Percentiles rank a stretch among this genome's conserved stretches.
Conservation (phyloP, 2,329 filamentous ascomycete species). For the Diaporthe helianthi region DNA sequence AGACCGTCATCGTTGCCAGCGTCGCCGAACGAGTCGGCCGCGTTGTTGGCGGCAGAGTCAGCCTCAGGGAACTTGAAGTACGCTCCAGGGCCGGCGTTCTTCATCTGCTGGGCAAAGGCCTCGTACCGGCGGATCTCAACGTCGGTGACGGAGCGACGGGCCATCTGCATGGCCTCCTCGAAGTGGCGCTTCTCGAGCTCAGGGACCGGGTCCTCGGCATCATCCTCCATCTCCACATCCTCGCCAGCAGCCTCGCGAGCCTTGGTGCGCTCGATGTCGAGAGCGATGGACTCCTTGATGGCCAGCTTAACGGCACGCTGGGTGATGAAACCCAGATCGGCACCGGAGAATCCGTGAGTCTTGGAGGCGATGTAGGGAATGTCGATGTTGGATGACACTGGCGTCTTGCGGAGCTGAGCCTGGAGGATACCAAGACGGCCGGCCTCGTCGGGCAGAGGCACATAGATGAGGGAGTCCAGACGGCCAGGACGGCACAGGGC, state of each 20-base stretch:
- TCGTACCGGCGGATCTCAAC: constrained; percentile 98
- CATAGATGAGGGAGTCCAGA: constrained; percentile 98
- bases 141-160: constrained; percentile 91
- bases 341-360: constrained; percentile 99
- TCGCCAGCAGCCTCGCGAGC: constrained; percentile 85
- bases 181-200: constrained; percentile 97
- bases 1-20: constrained; percentile 95
- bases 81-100: constrained; percentile 92
- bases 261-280: constrained; percentile 90
- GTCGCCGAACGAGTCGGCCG: constrained; percentile 76
- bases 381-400: constrained; percentile 86
- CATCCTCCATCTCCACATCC: constrained; percentile 80
- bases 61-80: constrained; percentile 94
- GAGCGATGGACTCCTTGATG: constrained; percentile 93
- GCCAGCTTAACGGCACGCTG: constrained; percentile 99
- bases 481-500: constrained; percentile 97
- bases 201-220: constrained; percentile 89
- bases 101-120: constrained; percentile 98
- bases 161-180: constrained; percentile 97
- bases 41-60: constrained; percentile 71
- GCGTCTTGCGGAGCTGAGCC: constrained; percentile 98
- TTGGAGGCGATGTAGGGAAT: constrained; percentile 91
- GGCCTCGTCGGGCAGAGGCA: constrained; percentile 90
- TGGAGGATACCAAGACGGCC: constrained; percentile 90
- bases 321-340: constrained; percentile 98